A percentile compares a stretch with the other conserved stretches of the same genome.
Conservation (phyloP, 768 basidiomycete species). For the Coprinopsis sp. region DNA sequence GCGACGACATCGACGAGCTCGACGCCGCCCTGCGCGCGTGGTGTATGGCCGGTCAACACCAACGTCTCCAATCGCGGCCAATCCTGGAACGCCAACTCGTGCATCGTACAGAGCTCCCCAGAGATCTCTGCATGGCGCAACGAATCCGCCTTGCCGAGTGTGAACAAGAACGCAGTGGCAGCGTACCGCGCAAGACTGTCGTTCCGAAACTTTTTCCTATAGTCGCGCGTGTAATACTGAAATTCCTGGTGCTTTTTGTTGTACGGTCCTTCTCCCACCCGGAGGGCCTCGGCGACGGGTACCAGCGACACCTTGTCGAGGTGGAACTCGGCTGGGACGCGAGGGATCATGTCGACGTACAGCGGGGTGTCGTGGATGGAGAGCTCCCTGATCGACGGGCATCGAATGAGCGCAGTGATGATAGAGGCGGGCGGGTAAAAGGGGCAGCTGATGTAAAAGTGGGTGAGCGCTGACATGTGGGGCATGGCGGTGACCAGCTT, state of each 20-base stretch:
- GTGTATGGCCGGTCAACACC: constrained; percentile 35
- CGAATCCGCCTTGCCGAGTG: constrained; percentile 24
- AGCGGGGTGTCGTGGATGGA: constrained; percentile 37
- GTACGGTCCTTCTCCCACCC: constrained; percentile 38
- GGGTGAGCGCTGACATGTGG: constrained; percentile 28
- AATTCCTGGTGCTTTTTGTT: constrained; percentile 31
- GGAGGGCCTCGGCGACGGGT: constrained; percentile 36
- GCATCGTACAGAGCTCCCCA: constrained; percentile 29
- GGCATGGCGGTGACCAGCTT: constrained; percentile 35
- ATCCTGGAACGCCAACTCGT: constrained; percentile 24
- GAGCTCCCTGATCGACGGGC: constrained; percentile 30
- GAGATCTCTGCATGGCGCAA: constrained; percentile 36
- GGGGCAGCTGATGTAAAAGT: constrained; percentile 34
- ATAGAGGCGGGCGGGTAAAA: constrained; percentile 35
- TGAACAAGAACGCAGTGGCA: constrained; percentile 26
- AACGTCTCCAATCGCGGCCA: constrained; percentile 36
- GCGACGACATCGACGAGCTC: constrained; percentile 29
- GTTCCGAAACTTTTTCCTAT: constrained; percentile 34
- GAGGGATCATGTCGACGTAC: constrained; percentile 29
- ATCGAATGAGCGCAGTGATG: constrained; percentile 31
- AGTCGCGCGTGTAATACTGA: constrained; percentile 34
- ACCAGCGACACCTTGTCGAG: constrained; percentile 32
- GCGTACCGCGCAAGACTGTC: constrained; percentile 28
- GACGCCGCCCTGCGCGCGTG: constrained; percentile 19
- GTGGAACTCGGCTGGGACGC: constrained; percentile 25